Conservation (phyloP, 148 eudicot genomes). For the Drosera capensis region DNA sequence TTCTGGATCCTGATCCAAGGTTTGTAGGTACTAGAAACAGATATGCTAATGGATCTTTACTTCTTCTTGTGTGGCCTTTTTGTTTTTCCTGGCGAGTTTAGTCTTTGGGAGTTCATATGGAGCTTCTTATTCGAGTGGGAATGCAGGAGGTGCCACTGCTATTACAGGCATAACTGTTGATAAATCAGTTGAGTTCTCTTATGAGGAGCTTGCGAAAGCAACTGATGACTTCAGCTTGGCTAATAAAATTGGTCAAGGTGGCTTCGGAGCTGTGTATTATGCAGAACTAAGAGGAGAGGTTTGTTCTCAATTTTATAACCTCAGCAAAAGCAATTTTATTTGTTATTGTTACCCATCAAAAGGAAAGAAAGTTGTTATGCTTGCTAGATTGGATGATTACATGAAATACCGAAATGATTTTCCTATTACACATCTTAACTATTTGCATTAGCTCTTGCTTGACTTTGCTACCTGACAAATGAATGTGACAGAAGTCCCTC, state of each 20-base stretch:
- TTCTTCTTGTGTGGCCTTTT: no score
- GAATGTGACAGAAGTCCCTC: no score
- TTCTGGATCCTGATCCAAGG: background rate
- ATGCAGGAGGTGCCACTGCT: conserved; percentile 20
- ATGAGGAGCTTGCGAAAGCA: conserved; percentile 73
- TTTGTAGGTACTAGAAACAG: background rate
- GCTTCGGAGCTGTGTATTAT: conserved; percentile 89
- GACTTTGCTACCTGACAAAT: no score
- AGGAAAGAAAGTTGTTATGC: no score
- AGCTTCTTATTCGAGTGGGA: conserved; percentile 16
- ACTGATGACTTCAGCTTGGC: conserved; percentile 70
- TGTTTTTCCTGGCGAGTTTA: no score
- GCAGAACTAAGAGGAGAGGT: conserved; percentile 98
- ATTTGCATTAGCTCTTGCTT: no score
- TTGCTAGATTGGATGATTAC: no score
- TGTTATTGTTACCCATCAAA: no score
- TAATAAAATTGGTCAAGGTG: conserved; percentile 85
- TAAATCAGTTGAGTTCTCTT: conserved; percentile 71
- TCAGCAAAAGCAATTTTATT: no score
- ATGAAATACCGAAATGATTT: no score
- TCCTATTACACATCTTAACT: no score
- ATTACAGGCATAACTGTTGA: conserved; percentile 47
- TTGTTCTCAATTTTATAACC: no score
- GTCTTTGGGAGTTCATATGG: conserved; percentile 7
- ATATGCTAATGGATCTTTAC: conserved; percentile 3